These are phyloP conservation scores for Chondrus crispus DNA, from an alignment of 23 red algal species.

Conservation along the genomic window DNA sequence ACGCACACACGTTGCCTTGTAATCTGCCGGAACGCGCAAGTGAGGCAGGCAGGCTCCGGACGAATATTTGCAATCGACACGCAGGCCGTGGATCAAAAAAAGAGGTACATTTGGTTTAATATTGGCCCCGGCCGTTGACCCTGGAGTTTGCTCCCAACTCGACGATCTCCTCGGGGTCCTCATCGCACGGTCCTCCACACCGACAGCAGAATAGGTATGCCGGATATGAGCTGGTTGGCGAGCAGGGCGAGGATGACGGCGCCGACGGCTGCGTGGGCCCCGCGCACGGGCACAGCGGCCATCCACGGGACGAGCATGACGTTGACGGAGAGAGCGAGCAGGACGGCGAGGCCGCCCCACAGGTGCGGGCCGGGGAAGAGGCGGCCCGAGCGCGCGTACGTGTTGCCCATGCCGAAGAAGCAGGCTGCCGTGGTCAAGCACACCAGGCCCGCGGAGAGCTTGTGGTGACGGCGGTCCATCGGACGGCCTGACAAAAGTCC, in stretches of 20 bases:
- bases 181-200: no score
- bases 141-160: no score
- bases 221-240: constrained; percentile 16
- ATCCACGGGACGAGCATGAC: constrained; percentile 70
- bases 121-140: no score
- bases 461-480: constrained; percentile 23
- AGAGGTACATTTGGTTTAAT: no score
- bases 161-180: no score
- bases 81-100: no score
- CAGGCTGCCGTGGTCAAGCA: background rate
- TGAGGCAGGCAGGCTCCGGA: no score
- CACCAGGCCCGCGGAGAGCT: constrained; percentile 18
- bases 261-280: constrained; percentile 13
- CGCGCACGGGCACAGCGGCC: background rate
- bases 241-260: constrained; percentile 4
- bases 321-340: constrained; percentile 66
- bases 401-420: constrained; percentile 76
- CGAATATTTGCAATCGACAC: no score
- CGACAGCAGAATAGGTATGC: constrained; percentile 19
- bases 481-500: background rate
- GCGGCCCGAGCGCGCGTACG: constrained; percentile 67
- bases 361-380: constrained; percentile 97
- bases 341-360: constrained; percentile 70
- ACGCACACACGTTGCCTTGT: no score
- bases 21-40: no score